Evolutionary conservation across 2,329 filamentous ascomycete species (phyloP).

Genomic region (Orbilia blumenaviensis): DNA sequence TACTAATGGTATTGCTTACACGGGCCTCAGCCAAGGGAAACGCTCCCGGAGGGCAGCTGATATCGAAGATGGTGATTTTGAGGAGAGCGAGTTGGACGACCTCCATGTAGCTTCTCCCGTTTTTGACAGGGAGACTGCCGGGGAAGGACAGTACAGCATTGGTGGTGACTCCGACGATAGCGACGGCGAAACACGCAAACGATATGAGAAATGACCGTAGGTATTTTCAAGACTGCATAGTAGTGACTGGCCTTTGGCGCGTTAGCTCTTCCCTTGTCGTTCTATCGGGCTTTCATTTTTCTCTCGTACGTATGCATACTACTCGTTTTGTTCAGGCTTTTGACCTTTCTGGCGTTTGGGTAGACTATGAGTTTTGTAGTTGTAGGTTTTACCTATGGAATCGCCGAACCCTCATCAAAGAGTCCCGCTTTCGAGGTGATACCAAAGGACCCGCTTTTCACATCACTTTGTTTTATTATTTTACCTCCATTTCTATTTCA

Average conservation of each 20-base stretch:
- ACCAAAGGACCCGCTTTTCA: neutral
- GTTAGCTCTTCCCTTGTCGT: neutral
- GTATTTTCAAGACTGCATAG: neutral
- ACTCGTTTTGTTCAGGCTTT: neutral
- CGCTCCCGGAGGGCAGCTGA: conserved; percentile 64
- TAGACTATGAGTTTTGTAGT: conserved; percentile 23
- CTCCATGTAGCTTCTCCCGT: conserved; percentile 67
- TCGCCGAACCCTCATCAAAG: neutral
- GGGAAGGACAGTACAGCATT: conserved; percentile 67
- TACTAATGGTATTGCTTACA: conserved; percentile 56
- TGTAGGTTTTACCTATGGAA: neutral
- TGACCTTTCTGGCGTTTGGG: conserved; percentile 26
- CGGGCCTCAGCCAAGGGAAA: conserved; percentile 62
- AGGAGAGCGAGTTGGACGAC: conserved; percentile 73
- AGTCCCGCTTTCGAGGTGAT: neutral
- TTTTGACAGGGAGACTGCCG: conserved; percentile 59
- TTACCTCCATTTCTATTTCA: neutral
- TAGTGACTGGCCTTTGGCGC: conserved; percentile 3
- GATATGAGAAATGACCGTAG: conserved; percentile 25
- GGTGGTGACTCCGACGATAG: conserved; percentile 68
- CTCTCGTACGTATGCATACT: too few species aligned
- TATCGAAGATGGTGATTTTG: conserved; percentile 72
- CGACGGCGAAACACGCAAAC: conserved; percentile 25
- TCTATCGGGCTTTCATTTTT: neutral
- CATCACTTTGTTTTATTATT: too few species aligned